Evolutionary conservation across 2,329 filamentous ascomycete species (phyloP).

Genomic region (Gremmenia infestans): DNA sequence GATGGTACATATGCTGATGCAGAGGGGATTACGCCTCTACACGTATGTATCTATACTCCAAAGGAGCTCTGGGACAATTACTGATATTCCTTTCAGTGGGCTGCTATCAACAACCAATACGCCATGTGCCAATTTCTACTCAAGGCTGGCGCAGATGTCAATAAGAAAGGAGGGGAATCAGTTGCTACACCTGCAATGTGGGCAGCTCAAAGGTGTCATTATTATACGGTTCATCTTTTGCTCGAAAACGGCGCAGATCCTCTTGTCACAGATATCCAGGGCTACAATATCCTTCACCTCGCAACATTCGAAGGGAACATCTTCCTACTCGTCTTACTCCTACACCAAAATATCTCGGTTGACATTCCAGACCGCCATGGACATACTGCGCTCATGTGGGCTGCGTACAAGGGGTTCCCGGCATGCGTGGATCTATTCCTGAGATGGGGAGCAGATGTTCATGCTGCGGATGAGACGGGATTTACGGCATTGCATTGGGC

Average conservation of each 20-base stretch:
- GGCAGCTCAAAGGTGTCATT: constrained; percentile 94
- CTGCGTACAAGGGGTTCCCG: constrained; percentile 94
- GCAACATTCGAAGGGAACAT: constrained; percentile 97
- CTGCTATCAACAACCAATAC: constrained; percentile 97
- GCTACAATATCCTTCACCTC: constrained; percentile 96
- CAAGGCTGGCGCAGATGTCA: constrained; percentile 73
- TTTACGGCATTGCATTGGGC: constrained; percentile 97
- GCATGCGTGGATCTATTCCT: constrained; percentile 88
- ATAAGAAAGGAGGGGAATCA: constrained; percentile 92
- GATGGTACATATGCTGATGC: constrained; percentile 81
- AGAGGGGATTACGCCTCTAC: constrained; percentile 91
- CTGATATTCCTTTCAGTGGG: constrained; percentile 63
- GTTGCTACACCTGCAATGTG: constrained; percentile 92
- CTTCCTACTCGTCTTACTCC: constrained; percentile 77
- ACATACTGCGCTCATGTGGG: constrained; percentile 97
- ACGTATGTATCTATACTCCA: constrained; percentile 54
- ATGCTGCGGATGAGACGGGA: constrained; percentile 83
- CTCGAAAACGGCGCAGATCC: constrained; percentile 90
- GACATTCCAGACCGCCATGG: constrained; percentile 85
- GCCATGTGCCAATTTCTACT: constrained; percentile 95
- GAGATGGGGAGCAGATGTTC: constrained; percentile 91
- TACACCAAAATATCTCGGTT: constrained; percentile 93
- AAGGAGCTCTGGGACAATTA: not conserved
- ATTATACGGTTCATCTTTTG: constrained; percentile 91
- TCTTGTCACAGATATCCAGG: constrained; percentile 85